Conservation (phyloP, 352 stramenopile genomes). For the Peronospora farinosa region DNA sequence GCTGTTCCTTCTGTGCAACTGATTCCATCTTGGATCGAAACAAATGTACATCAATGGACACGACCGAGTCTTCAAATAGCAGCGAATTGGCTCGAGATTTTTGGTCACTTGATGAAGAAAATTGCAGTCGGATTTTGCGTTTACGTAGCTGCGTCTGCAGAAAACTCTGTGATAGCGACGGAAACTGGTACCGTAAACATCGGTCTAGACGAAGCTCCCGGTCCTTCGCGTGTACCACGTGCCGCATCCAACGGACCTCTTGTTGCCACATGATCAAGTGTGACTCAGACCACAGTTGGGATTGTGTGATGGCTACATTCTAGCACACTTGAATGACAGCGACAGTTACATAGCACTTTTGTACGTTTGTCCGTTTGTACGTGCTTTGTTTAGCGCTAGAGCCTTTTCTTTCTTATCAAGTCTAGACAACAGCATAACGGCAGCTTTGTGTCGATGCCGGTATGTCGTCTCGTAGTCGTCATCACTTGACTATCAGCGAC, state of each 20-base stretch:
- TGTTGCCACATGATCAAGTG: slow-evolving; percentile 27
- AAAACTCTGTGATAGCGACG: slow-evolving; percentile 44
- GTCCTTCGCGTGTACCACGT: slow-evolving; percentile 38
- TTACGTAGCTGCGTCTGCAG: slow-evolving; percentile 59
- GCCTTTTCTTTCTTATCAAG: background rate
- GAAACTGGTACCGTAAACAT: slow-evolving; percentile 55
- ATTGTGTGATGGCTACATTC: background rate
- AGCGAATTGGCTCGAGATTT: slow-evolving; percentile 28
- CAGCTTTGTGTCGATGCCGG: slow-evolving; percentile 1
- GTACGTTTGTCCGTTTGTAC: no score
- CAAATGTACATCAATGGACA: slow-evolving; percentile 50
- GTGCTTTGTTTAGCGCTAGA: slow-evolving; percentile 4
- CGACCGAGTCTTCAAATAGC: slow-evolving; percentile 32
- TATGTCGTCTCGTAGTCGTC: slow-evolving; percentile 15
- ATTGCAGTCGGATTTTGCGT: slow-evolving; percentile 53
- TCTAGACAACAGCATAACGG: slow-evolving; percentile 16
- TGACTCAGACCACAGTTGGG: no score
- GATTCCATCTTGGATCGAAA: slow-evolving; percentile 32
- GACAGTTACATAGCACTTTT: slow-evolving; percentile 1
- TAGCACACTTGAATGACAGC: background rate
- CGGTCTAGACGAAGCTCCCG: slow-evolving; percentile 60
- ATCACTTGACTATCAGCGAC: slow-evolving; percentile 32
- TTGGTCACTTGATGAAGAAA: slow-evolving; percentile 2
- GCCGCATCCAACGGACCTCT: slow-evolving; percentile 48
- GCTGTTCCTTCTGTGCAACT: background rate